Conservation (phyloP, 306 rosid species). For the Luffa aegyptiaca region DNA sequence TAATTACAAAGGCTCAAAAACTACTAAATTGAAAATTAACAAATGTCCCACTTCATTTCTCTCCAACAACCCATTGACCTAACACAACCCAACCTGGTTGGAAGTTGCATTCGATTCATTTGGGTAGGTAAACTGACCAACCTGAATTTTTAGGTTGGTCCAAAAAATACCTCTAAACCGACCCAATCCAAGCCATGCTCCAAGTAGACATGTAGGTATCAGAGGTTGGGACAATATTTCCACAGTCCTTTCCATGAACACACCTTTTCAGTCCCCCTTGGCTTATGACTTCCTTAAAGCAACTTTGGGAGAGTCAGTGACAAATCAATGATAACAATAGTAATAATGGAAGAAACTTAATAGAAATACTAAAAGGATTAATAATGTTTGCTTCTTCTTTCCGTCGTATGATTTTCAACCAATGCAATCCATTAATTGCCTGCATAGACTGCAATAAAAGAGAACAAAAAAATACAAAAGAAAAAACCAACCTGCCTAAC, state of each 20-base stretch:
- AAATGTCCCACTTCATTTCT: not conserved
- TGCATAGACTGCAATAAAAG: not conserved
- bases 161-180: not conserved
- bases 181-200: not conserved
- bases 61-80: not conserved
- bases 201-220: not conserved
- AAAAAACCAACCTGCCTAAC: constrained; percentile 68
- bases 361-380: not conserved
- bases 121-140: not conserved
- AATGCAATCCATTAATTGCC: not conserved
- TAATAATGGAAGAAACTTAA: not conserved
- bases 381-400: not conserved
- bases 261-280: not conserved
- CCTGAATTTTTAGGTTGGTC: not conserved
- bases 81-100: not conserved
- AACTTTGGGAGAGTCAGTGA: not conserved
- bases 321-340: not conserved
- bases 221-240: not conserved
- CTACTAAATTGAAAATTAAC: not conserved
- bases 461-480: not conserved
- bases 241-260: not conserved
- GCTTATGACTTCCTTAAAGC: not conserved
- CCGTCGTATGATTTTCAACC: not conserved
- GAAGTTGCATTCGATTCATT: not conserved
- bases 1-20: not conserved